A percentile compares a stretch with the other conserved stretches of the same genome.
Evolutionary conservation across 1,284 basidiomycete species (phyloP).

Genomic region (Sporisorium reilianum): DNA sequence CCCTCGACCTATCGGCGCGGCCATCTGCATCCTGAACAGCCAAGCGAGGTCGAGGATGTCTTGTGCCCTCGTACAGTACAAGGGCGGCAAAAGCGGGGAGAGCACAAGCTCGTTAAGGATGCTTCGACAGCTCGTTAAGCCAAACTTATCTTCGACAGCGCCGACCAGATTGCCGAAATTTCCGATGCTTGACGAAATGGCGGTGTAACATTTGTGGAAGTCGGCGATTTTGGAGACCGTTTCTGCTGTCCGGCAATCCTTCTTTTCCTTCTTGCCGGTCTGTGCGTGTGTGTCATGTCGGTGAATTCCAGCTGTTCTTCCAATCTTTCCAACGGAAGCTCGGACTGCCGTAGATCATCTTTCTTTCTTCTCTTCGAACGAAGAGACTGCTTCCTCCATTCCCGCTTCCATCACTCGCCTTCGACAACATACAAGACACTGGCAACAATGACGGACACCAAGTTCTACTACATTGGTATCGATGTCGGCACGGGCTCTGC

Average conservation of each 20-base stretch:
- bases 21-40: background rate
- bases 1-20: background rate
- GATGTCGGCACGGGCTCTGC: constrained; percentile 91
- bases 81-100: constrained; percentile 8
- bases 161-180: constrained; percentile 23
- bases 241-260: background rate
- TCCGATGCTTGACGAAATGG: background rate
- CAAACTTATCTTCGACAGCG: background rate
- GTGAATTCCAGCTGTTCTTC: constrained; percentile 2
- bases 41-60: background rate
- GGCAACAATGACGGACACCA: constrained; percentile 20
- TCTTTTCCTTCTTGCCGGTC: constrained; percentile 9
- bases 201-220: constrained; percentile 21
- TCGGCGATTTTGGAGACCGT: constrained; percentile 32
- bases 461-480: constrained; percentile 74
- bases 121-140: constrained; percentile 19
- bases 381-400: background rate
- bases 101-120: constrained; percentile 8
- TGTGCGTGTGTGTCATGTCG: constrained; percentile 21
- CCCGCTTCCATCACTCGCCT: background rate
- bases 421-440: background rate
- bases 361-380: background rate
- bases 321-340: constrained; percentile 26
- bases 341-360: background rate
- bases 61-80: constrained; percentile 7